Evolutionary conservation across 73 alveolate genomes (phyloP).

Genomic region (Strombidium stylifer): DNA sequence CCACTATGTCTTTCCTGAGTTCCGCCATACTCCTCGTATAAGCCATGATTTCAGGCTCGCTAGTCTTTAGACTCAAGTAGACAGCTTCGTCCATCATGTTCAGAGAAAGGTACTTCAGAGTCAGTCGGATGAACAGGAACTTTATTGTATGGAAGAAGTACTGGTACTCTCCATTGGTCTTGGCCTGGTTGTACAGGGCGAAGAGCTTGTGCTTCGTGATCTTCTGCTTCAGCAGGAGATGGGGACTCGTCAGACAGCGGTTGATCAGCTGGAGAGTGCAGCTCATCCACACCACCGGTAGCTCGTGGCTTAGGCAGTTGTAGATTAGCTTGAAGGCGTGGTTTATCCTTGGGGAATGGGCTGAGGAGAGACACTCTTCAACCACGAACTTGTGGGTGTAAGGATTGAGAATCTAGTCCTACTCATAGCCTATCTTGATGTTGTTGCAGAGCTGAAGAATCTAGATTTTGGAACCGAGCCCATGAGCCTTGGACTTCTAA

Average conservation of each 20-base stretch:
- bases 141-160: slow-evolving; percentile 57
- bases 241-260: slow-evolving; percentile 13
- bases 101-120: slow-evolving; percentile 43
- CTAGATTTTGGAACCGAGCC: no score
- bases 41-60: slow-evolving; percentile 20
- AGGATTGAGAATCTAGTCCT: no score
- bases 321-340: no score
- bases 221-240: slow-evolving; percentile 1
- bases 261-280: slow-evolving; percentile 6
- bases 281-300: slow-evolving; percentile 38
- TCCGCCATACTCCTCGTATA: slow-evolving; percentile 10
- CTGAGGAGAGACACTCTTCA: no score
- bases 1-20: slow-evolving; percentile 36
- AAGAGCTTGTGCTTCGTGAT: slow-evolving; percentile 20
- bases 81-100: slow-evolving; percentile 46
- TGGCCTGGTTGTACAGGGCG: slow-evolving; percentile 15
- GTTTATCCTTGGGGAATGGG: no score
- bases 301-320: no score
- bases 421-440: no score
- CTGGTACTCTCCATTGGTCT: slow-evolving; percentile 23
- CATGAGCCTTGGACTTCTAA: no score
- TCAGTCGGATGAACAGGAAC: slow-evolving; percentile 19
- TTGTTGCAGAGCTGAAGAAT: no score
- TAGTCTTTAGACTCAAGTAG: slow-evolving; percentile 37
- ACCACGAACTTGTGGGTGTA: no score